Conservation (phyloP, 2,329 filamentous ascomycete species). For the Fusarium abutilonis region DNA sequence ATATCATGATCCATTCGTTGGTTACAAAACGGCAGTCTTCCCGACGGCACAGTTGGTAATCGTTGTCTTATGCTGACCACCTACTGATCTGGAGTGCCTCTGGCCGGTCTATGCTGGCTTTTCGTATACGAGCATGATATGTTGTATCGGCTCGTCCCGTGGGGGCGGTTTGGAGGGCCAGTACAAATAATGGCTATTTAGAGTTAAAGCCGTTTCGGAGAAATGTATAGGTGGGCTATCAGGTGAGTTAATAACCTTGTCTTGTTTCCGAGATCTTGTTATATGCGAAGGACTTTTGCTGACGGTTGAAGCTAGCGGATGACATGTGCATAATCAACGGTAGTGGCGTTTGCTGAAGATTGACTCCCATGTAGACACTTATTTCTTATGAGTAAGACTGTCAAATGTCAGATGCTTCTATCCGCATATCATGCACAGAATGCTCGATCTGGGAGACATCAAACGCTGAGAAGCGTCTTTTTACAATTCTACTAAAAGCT, state of each 20-base stretch:
- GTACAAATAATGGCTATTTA: conserved; percentile 11
- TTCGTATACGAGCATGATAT: background rate
- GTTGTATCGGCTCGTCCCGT: conserved; percentile 20
- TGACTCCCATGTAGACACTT: background rate
- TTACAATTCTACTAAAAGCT: background rate
- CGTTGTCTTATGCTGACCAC: background rate
- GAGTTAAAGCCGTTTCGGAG: background rate
- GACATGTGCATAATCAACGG: background rate
- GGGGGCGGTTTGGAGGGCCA: background rate
- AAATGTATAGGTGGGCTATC: background rate
- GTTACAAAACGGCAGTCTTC: conserved; percentile 10
- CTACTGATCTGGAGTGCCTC: background rate
- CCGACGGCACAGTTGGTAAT: conserved; percentile 4
- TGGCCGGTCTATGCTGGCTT: background rate
- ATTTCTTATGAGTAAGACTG: background rate
- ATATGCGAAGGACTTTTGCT: background rate
- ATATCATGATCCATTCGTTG: conserved; percentile 13
- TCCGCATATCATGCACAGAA: background rate
- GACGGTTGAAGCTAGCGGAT: background rate
- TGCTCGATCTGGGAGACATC: background rate
- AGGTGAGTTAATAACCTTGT: background rate
- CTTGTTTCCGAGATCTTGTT: background rate
- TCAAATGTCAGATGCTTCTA: background rate
- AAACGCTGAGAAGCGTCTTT: background rate
- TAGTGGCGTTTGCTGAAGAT: background rate